These are phyloP conservation scores for Colletotrichum coccodes DNA, from an alignment of 2,329 filamentous ascomycete species.

Conservation along the genomic window DNA sequence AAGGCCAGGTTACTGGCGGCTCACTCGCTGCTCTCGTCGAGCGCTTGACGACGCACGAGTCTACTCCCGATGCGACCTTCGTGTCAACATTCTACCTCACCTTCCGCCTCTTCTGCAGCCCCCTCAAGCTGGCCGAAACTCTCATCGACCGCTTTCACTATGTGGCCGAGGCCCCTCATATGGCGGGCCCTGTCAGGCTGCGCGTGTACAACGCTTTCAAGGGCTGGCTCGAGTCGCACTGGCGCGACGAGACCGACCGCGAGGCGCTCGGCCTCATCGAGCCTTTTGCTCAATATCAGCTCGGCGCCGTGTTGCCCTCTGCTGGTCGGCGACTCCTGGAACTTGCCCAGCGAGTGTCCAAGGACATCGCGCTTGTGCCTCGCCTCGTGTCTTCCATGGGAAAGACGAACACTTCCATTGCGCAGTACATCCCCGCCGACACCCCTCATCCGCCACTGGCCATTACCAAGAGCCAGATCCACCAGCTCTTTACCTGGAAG, in stretches of 20 bases:
- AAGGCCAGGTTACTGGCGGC: constrained; percentile 93
- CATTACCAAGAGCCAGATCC: constrained; percentile 81
- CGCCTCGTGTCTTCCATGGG: constrained; percentile 86
- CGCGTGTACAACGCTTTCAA: constrained; percentile 98
- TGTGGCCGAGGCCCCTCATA: constrained; percentile 78
- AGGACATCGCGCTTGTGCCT: constrained; percentile 80
- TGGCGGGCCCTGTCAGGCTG: constrained; percentile 84
- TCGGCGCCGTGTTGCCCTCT: constrained; percentile 75
- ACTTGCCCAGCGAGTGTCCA: constrained; percentile 80
- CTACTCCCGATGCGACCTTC: constrained; percentile 90
- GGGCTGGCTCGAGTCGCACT: constrained; percentile 96
- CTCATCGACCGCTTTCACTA: constrained; percentile 95
- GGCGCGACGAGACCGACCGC: constrained; percentile 84
- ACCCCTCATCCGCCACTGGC: constrained; percentile 75
- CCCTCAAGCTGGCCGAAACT: constrained; percentile 79
- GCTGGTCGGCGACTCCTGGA: constrained; percentile 85
- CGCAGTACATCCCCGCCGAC: constrained; percentile 76
- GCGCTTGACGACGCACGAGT: constrained; percentile 90
- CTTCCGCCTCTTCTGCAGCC: constrained; percentile 91
- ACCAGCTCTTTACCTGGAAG: constrained; percentile 79
- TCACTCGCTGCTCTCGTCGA: constrained; percentile 93
- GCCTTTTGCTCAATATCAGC: constrained; percentile 80
- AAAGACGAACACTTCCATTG: constrained; percentile 83
- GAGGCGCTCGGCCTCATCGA: constrained; percentile 80
- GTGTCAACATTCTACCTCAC: constrained; percentile 96